Conservation (phyloP, 768 basidiomycete genomes). For the Candolleomyces eurysporus region DNA sequence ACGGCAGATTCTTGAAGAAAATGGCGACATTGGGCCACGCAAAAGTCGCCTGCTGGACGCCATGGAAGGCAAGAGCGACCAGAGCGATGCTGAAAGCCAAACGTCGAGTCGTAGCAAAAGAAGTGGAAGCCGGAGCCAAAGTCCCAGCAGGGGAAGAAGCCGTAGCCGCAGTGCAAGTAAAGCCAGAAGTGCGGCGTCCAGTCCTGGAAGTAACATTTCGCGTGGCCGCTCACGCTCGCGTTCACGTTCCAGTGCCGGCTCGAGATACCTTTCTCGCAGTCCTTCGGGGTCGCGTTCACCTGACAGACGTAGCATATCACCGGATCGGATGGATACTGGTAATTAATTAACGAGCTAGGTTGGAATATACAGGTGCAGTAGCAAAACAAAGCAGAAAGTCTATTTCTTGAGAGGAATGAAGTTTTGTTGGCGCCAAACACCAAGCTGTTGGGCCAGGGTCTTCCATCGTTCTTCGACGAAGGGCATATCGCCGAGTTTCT, state of each 20-base stretch:
- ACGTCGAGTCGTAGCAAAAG: constrained; percentile 32
- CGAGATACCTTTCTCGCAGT: constrained; percentile 65
- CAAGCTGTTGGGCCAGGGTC: constrained; percentile 56
- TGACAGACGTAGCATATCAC: constrained; percentile 47
- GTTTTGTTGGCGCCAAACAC: constrained; percentile 3
- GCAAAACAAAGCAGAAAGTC: background rate
- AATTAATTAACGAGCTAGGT: constrained; percentile 13
- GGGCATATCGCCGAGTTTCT: constrained; percentile 48
- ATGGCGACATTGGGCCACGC: constrained; percentile 81
- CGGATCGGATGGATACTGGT: constrained; percentile 48
- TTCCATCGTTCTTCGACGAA: constrained; percentile 72
- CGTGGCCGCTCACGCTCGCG: constrained; percentile 12
- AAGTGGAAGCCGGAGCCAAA: constrained; percentile 26
- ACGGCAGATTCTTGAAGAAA: constrained; percentile 87
- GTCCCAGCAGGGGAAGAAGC: constrained; percentile 25
- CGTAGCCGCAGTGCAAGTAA: constrained; percentile 32
- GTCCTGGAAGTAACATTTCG: background rate
- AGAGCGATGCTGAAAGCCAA: constrained; percentile 50
- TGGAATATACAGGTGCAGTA: constrained; percentile 10
- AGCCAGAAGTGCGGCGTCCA: constrained; percentile 15
- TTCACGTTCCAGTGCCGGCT: constrained; percentile 43
- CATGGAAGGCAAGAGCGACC: constrained; percentile 79
- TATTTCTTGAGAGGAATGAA: background rate
- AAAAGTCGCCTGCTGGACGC: constrained; percentile 87
- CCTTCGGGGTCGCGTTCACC: constrained; percentile 56